phyloP scores from a whole-genome alignment of 179 eudicot genomes.

The Drosera spatulata region DNA sequence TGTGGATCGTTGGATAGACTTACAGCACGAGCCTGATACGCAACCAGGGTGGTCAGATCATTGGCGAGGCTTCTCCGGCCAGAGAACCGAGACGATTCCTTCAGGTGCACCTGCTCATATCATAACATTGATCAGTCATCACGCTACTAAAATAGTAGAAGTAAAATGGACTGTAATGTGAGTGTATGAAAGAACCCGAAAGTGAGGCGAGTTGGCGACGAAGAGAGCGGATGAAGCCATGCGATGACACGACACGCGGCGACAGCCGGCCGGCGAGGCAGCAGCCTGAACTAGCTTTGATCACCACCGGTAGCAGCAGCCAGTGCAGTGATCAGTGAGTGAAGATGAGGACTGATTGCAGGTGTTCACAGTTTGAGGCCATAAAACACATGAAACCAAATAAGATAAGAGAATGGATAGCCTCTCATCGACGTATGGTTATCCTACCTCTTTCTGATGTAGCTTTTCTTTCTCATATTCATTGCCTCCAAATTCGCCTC shows the following conservation, averaged over 20 bases:
- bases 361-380: neutral
- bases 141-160: neutral
- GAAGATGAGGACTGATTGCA: slow-evolving; percentile 4
- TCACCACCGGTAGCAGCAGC: slow-evolving; percentile 1
- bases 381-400: slow-evolving; percentile 9
- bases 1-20: slow-evolving; percentile 9
- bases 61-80: slow-evolving; percentile 35
- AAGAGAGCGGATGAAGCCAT: slow-evolving; percentile 91
- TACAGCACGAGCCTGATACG: slow-evolving; percentile 77
- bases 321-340: neutral
- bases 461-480: no score
- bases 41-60: slow-evolving; percentile 41
- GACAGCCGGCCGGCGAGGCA: slow-evolving; percentile 9
- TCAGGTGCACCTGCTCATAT: slow-evolving; percentile 39
- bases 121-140: no score
- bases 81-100: slow-evolving; percentile 65
- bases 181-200: slow-evolving; percentile 6
- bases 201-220: slow-evolving; percentile 69
- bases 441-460: no score
- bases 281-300: neutral
- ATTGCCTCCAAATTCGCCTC: no score
- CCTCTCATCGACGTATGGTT: slow-evolving; percentile 19
- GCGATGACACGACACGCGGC: slow-evolving; percentile 5
- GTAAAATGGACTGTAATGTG: neutral
- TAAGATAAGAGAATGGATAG: slow-evolving; percentile 70